Percentiles rank a stretch among this genome's conserved stretches.
Conservation (phyloP, 805 yeast genomes). For the Starmerella ratchasimensis region DNA sequence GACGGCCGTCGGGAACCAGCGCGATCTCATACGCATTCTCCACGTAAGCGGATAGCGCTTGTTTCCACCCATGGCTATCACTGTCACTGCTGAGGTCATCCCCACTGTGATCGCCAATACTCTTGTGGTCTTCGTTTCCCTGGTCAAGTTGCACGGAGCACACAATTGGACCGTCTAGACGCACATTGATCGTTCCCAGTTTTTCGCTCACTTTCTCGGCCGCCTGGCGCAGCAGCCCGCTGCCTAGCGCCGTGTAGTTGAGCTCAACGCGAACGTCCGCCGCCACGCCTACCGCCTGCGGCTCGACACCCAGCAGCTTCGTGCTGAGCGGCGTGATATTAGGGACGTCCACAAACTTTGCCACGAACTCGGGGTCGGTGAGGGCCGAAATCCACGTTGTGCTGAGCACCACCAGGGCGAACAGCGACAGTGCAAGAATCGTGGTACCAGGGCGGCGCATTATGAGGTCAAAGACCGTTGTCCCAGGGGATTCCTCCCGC, state of each 20-base stretch:
- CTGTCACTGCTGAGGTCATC: not conserved
- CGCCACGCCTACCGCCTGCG: constrained; percentile 1
- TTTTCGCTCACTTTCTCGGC: not conserved
- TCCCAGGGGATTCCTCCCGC: constrained; percentile 12
- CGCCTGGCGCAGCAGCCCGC: not conserved
- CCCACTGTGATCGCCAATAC: not conserved
- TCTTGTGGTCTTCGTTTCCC: not conserved
- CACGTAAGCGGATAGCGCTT: constrained; percentile 1
- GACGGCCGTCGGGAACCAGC: not conserved
- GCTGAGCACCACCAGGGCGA: constrained; percentile 7
- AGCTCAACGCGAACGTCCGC: constrained; percentile 1
- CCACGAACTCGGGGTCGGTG: constrained; percentile 1
- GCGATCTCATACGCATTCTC: not conserved
- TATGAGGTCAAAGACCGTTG: constrained; percentile 8
- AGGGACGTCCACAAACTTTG: constrained; percentile 3
- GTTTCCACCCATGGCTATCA: too few relatives aligned
- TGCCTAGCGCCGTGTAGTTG: constrained; percentile 8
- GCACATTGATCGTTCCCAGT: constrained; percentile 2
- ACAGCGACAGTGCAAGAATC: constrained; percentile 10
- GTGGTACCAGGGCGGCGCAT: constrained; percentile 15
- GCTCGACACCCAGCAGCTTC: constrained; percentile 1
- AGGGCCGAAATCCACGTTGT: constrained; percentile 2
- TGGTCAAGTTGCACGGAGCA: not conserved
- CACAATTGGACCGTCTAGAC: constrained; percentile 7
- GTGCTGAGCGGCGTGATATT: constrained; percentile 3